A percentile compares a stretch with the other conserved stretches of the same genome.
Evolutionary conservation across 192 early-diverging fungal species (phyloP).

Genomic region (Paraglomus occultum): DNA sequence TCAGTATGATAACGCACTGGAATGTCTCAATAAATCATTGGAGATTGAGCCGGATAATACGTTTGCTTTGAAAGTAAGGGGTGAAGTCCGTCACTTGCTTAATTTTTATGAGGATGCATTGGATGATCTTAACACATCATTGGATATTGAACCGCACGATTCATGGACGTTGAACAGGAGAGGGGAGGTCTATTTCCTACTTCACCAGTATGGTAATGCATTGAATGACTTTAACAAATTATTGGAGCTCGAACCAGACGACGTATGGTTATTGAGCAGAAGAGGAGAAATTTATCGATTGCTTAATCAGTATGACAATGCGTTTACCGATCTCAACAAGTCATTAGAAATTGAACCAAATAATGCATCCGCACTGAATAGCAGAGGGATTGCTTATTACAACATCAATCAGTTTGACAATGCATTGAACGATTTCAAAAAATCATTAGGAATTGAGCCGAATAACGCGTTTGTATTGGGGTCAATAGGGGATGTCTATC

Average conservation of each 20-base stretch:
- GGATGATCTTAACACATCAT: background rate
- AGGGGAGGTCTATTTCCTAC: background rate
- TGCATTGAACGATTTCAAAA: conserved; percentile 19
- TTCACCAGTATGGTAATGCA: conserved; percentile 2
- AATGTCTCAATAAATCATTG: background rate
- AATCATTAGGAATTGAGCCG: background rate
- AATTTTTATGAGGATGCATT: background rate
- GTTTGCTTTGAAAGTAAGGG: conserved; percentile 1
- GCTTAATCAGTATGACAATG: background rate
- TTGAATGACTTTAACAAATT: conserved; percentile 3
- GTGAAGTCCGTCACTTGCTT: background rate
- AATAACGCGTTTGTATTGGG: conserved; percentile 8
- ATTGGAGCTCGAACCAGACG: background rate
- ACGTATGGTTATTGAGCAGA: background rate
- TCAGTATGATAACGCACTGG: conserved; percentile 1
- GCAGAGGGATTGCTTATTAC: conserved; percentile 3
- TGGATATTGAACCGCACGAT: background rate
- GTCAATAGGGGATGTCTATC: conserved; percentile 16
- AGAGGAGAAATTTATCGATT: background rate
- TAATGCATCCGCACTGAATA: background rate
- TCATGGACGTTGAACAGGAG: background rate
- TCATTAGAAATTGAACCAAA: conserved; percentile 17
- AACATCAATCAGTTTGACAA: background rate
- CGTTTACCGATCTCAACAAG: background rate
- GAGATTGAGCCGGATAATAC: conserved; percentile 18